Evolutionary conservation across 1,284 basidiomycete genomes (phyloP), one percentile per base, ranked within the genome.

Genomic region (Sporisorium iseilematis-ciliati): DNA sequence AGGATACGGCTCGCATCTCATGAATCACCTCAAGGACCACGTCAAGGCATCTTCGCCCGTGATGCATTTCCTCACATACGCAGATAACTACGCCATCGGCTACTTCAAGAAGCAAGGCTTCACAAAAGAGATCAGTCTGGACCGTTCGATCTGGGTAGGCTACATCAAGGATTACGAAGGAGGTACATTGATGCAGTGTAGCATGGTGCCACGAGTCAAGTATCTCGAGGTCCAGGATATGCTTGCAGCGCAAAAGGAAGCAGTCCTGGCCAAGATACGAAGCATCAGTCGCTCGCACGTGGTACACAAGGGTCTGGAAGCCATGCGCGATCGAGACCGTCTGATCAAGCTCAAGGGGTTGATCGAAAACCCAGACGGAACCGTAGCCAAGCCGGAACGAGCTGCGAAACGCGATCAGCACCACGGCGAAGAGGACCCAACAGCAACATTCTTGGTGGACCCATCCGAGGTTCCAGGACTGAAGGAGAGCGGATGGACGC

Each of bases 131-230:
- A 97, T 99, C 77, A 92, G 91, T 0, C 90, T 97, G 20, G 92
- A 93, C 65, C 90, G 95, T 42, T 91, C 93, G 2, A 89, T 92
- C 4, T 99, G 97, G 97, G 95, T 96, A 0, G 97, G 96, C 1
- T 99, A 99, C 86, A 99, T 99, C 90, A 99, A 99, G 86, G 97
- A 99, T 85, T 99, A 99, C 86, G 97, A 99, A 85, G 97, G 97
- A 51, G 96, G 95, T n/a, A 99, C 97, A 49, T 93, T 99, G 87
- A 98, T 99, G 96, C 95, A 89, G 87, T 99, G 97, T 84, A 92
- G 92, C 4, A 93, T 99, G 93, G 87, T 99, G 21, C 91, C 90
- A 25, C 92, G 93, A 80, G 91, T 99, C 73, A 91, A 94, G 82
- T 99, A 99, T 82, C 88, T 97, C 70, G 89, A 93, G 77, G 94